These are phyloP conservation scores for Stropharia rugosoannulata DNA, from an alignment of 768 basidiomycete genomes.

Conservation along the genomic window DNA sequence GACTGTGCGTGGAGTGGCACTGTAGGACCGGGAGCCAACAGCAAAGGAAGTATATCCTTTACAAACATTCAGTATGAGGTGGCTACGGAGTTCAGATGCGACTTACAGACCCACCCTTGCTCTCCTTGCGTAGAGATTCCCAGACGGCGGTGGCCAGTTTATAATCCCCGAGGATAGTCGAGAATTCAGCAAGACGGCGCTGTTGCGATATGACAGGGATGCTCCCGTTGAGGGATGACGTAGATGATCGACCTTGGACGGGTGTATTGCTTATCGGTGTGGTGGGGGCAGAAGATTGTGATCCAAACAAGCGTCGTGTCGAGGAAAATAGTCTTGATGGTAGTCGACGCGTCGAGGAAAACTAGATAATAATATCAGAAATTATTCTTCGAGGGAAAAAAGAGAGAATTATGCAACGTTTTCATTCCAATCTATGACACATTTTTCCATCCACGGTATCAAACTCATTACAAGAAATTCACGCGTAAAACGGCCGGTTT, in stretches of 20 bases:
- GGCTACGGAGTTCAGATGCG: neutral
- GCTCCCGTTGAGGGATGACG: constrained; percentile 31
- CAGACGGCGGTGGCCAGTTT: constrained; percentile 82
- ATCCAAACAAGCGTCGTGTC: constrained; percentile 80
- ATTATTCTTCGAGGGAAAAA: neutral
- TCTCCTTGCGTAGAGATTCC: constrained; percentile 86
- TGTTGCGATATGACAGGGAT: constrained; percentile 59
- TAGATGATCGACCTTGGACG: constrained; percentile 35
- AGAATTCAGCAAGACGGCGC: constrained; percentile 92
- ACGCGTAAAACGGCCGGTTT: constrained; percentile 74
- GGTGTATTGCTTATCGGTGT: constrained; percentile 43
- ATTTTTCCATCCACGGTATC: constrained; percentile 96
- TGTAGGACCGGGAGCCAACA: constrained; percentile 66
- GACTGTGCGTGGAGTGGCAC: constrained; percentile 59
- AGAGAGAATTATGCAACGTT: constrained; percentile 37
- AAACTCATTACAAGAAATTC: constrained; percentile 90
- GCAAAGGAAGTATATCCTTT: constrained; percentile 80
- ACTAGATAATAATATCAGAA: constrained; percentile 36
- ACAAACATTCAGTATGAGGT: neutral
- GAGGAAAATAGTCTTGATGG: constrained; percentile 86
- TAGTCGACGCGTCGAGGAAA: constrained; percentile 73
- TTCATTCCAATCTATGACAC: constrained; percentile 94
- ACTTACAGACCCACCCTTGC: constrained; percentile 81
- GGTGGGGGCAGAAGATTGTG: constrained; percentile 49
- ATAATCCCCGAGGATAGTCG: constrained; percentile 88